Base-by-base conservation (phyloP, 768 basidiomycete species). In the Lentinula detonsa region DNA sequence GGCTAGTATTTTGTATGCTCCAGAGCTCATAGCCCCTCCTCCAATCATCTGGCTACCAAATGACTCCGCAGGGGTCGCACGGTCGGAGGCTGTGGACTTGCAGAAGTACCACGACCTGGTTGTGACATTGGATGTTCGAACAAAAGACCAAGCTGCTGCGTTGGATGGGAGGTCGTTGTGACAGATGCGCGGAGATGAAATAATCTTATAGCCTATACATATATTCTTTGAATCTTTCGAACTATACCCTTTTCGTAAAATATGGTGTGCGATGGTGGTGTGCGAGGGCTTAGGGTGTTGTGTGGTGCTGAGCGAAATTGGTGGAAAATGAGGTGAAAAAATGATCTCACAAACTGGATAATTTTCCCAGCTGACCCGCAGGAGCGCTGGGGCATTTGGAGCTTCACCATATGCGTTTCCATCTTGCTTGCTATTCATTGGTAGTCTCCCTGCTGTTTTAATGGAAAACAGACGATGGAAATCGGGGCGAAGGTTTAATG, bases 41-140 rank as follows among this genome's bases (percentile, higher is more conserved):
- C 91, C 90, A 1, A 85, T 88, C 62, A 89, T 94, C 55, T 93
- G 91, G 91, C 77, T 93, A n/a, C 89, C 89, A 1, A 87, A 89
- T 70, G 91, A 92, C 69, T 79, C 79, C 10, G 84, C 86, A 15
- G 88, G 88, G 23, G 84, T 91, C 15, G 89, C 87, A 7, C 79
- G 82, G 42, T 84, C 87, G 5, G 91, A 93, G 71, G 90, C 90
- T 33, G 76, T 81, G 52, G 91, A 94, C 71, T 74, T 93, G 66
- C 81, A 85, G 68, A 85, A 82, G 65, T 90, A 88, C 68, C 90
- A 93, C 66, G 78, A 84, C 60, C 73, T 93, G 62, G 77, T 77
- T 39, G 87, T 86, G 53, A 87, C 89, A 35, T 76, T 93, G 21
- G 89, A 91, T 71, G 85, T 87, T 35, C 79, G 80, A 48, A 75